A percentile compares a stretch with the other conserved stretches of the same genome.
Conservation (phyloP, 164 flowering plant genomes). For the Vitis cinerea region DNA sequence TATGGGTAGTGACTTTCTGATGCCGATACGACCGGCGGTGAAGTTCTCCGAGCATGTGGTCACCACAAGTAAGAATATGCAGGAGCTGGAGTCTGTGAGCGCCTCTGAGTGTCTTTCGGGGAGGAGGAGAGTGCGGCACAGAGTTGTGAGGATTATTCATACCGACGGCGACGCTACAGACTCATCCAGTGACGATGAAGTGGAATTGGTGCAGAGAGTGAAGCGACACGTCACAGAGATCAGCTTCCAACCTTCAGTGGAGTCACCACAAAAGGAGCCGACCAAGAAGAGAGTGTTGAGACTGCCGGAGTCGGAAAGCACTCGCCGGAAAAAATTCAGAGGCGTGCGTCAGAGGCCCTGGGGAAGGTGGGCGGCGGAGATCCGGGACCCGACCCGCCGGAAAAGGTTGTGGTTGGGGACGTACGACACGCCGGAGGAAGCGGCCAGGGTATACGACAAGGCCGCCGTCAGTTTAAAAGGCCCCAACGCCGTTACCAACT, state of each 20-base stretch:
- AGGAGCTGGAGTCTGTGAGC: neutral
- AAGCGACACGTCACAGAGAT: constrained; percentile 46
- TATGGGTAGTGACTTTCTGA: neutral
- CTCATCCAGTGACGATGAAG: constrained; percentile 58
- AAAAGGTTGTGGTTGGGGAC: constrained; percentile 79
- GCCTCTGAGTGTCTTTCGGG: neutral
- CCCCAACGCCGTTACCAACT: constrained; percentile 61
- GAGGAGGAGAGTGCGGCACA: constrained; percentile 14
- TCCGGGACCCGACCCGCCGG: constrained; percentile 53
- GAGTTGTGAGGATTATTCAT: constrained; percentile 36
- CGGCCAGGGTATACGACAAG: constrained; percentile 59
- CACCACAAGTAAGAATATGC: constrained; percentile 24
- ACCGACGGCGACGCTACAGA: constrained; percentile 63
- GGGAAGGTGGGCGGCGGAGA: constrained; percentile 83
- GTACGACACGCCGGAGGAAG: constrained; percentile 69
- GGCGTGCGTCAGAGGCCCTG: constrained; percentile 75
- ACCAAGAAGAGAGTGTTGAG: constrained; percentile 12
- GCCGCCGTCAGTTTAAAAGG: constrained; percentile 64
- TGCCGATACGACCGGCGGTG: constrained; percentile 3
- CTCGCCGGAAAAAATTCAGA: constrained; percentile 31
- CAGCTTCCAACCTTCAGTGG: constrained; percentile 16
- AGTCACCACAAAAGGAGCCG: neutral
- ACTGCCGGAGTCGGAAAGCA: constrained; percentile 13
- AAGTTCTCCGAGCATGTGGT: constrained; percentile 42
- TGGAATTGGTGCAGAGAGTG: constrained; percentile 29